phyloP scores from a whole-genome alignment of 2,329 filamentous ascomycete genomes.

The Penicillium sp. region DNA sequence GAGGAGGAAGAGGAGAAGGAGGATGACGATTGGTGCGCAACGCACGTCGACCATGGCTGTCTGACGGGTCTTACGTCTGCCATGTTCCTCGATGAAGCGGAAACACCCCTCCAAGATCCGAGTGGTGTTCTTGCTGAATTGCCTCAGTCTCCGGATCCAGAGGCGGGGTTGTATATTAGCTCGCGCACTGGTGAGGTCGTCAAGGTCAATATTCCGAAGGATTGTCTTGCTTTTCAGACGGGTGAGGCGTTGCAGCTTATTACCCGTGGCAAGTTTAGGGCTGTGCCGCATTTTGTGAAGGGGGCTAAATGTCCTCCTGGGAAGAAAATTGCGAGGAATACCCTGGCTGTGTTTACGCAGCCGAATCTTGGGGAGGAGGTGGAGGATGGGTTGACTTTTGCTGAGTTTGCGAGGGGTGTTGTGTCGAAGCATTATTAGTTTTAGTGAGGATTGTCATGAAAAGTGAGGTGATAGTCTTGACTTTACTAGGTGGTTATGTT shows the following conservation, averaged over 20 bases:
- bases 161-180: constrained; percentile 88
- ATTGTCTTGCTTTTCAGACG: constrained; percentile 93
- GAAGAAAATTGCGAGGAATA: constrained; percentile 67
- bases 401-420: constrained; percentile 71
- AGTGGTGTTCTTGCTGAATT: constrained; percentile 60
- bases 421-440: constrained; percentile 64
- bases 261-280: constrained; percentile 83
- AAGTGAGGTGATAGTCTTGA: too few relatives aligned
- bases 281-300: constrained; percentile 91
- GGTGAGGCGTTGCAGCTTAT: constrained; percentile 88
- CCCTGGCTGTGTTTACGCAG: constrained; percentile 93
- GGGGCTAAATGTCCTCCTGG: constrained; percentile 59
- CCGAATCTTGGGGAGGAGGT: constrained; percentile 75
- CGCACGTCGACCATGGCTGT: constrained; percentile 76
- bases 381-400: constrained; percentile 67
- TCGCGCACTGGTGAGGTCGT: constrained; percentile 74
- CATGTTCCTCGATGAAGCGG: constrained; percentile 85
- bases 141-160: constrained; percentile 68
- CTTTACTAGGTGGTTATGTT: too few relatives aligned
- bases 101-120: constrained; percentile 34
- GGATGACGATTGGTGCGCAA: constrained; percentile 90
- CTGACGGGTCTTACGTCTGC: constrained; percentile 89
- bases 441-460: too few relatives aligned
- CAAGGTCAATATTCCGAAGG: constrained; percentile 87
- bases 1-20: constrained; percentile 56